phyloP scores from a whole-genome alignment of 2,329 filamentous ascomycete genomes.

The Amesomyces nigricolor region DNA sequence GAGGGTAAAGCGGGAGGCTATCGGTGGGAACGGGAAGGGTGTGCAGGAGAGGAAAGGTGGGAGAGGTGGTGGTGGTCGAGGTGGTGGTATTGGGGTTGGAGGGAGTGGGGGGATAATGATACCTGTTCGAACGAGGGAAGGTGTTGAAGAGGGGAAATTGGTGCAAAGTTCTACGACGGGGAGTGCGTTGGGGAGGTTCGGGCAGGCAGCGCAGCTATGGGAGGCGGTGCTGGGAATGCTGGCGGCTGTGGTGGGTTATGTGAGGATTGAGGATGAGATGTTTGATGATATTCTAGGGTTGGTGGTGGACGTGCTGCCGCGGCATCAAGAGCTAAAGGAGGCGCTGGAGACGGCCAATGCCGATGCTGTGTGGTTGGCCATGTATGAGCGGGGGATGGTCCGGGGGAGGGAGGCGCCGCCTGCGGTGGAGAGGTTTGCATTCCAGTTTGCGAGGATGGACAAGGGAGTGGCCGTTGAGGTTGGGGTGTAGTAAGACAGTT shows the following conservation, averaged over 20 bases:
- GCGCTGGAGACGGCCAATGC: constrained; percentile 61
- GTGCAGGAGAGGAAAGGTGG: constrained; percentile 7
- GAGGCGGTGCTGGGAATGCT: constrained; percentile 55
- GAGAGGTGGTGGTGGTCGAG: background rate
- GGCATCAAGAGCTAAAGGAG: constrained; percentile 43
- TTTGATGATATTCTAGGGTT: constrained; percentile 68
- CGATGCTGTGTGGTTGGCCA: constrained; percentile 70
- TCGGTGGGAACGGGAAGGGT: background rate
- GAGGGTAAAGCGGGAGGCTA: constrained; percentile 38
- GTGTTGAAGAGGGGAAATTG: background rate
- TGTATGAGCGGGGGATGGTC: constrained; percentile 44
- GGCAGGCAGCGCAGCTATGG: constrained; percentile 60
- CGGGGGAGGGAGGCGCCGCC: constrained; percentile 36
- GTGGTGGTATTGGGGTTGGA: background rate
- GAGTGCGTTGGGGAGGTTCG: constrained; percentile 50
- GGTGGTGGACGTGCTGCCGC: constrained; percentile 46
- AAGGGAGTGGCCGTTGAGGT: background rate
- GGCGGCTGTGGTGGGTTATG: constrained; percentile 54
- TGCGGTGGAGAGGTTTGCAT: constrained; percentile 37
- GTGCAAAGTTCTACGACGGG: constrained; percentile 6
- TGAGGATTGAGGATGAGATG: constrained; percentile 59
- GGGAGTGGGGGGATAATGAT: constrained; percentile 17
- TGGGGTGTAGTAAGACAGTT: background rate
- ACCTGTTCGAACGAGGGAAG: constrained; percentile 8
- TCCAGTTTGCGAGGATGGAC: constrained; percentile 33